These are phyloP conservation scores for Botrytis aclada DNA, from an alignment of 2,329 filamentous ascomycete genomes.

Conservation along the genomic window DNA sequence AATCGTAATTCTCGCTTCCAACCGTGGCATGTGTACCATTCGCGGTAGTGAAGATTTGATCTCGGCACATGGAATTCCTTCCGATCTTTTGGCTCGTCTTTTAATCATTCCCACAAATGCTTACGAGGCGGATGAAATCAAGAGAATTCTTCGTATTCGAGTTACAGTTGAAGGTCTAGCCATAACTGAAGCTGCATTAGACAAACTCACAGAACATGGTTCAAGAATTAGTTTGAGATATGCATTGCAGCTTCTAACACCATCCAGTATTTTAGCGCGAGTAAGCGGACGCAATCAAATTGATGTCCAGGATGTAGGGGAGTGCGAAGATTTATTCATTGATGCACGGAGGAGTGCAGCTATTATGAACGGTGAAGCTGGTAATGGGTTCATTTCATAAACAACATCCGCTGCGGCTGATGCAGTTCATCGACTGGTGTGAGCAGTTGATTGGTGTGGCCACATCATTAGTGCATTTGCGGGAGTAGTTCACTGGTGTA, in stretches of 20 bases:
- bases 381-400: constrained; percentile 53
- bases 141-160: constrained; percentile 83
- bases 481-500: neutral
- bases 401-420: constrained; percentile 17
- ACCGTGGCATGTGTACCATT: constrained; percentile 90
- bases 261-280: constrained; percentile 74
- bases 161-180: constrained; percentile 76
- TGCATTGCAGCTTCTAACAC: constrained; percentile 76
- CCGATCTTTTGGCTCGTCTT: constrained; percentile 88
- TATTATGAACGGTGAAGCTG: constrained; percentile 62
- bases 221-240: constrained; percentile 89
- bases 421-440: constrained; percentile 4
- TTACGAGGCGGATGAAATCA: constrained; percentile 86
- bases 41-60: constrained; percentile 79
- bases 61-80: constrained; percentile 88
- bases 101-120: constrained; percentile 94
- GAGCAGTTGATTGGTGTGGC: constrained; percentile 2
- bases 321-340: constrained; percentile 81
- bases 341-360: constrained; percentile 75
- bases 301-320: constrained; percentile 71
- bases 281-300: constrained; percentile 77
- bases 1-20: constrained; percentile 95
- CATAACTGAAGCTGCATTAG: constrained; percentile 77
- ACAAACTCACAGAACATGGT: constrained; percentile 83
- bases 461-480: neutral